Conservation (phyloP, 495 filamentous ascomycete species). For the Annulohypoxylon nitens region DNA sequence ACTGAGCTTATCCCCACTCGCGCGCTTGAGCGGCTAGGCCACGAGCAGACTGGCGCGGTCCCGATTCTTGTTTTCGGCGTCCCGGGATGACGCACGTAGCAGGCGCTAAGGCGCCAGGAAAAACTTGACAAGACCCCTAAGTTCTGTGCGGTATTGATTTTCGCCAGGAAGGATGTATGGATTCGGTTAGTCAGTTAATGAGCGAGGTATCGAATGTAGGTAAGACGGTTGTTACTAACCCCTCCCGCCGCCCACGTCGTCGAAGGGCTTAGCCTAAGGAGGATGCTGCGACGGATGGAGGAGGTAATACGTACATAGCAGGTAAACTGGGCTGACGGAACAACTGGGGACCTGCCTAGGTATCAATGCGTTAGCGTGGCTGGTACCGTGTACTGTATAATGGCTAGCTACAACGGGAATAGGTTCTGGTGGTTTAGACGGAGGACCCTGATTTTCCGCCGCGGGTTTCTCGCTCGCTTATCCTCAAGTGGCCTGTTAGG, state of each 20-base stretch:
- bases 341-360: neutral
- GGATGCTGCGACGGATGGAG: neutral
- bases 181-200: no score
- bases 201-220: no score
- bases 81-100: slow-evolving; percentile 25
- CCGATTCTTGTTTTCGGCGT: neutral
- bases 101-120: slow-evolving; percentile 19
- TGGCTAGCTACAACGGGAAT: neutral
- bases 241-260: neutral
- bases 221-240: neutral
- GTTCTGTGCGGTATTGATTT: neutral
- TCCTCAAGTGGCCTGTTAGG: slow-evolving; percentile 8
- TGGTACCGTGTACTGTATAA: neutral
- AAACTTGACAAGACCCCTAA: slow-evolving; percentile 13
- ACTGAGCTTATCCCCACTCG: neutral
- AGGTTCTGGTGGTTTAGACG: neutral
- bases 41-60: neutral
- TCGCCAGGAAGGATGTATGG: neutral
- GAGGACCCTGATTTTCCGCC: slow-evolving; percentile 1
- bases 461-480: neutral
- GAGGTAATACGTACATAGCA: neutral
- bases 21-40: slow-evolving; percentile 1
- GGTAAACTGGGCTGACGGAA: slow-evolving; percentile 1
- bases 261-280: neutral
- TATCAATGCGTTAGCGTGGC: slow-evolving; percentile 12